These are phyloP conservation scores for Agaricus blazei DNA, from an alignment of 768 basidiomycete genomes.

Conservation along the genomic window DNA sequence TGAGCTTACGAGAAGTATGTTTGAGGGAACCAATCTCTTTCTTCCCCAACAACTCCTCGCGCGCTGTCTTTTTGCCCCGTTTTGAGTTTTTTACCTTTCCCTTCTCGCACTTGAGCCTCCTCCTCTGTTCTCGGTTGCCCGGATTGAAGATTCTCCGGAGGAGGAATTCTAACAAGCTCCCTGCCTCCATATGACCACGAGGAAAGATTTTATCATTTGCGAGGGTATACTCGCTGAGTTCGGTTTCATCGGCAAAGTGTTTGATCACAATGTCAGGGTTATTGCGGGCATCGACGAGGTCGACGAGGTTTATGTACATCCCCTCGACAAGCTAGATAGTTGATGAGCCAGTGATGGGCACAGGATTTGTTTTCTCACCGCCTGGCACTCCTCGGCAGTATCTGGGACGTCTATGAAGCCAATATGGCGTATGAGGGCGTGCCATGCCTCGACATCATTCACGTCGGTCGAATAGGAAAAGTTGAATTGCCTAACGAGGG, in stretches of 20 bases:
- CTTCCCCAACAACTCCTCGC: no score
- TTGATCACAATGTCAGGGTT: background rate
- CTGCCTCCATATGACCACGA: slow-evolving; percentile 3
- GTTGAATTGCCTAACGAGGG: slow-evolving; percentile 7
- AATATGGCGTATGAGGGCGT: background rate
- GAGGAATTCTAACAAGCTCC: slow-evolving; percentile 13
- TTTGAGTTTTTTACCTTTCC: no score
- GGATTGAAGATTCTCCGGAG: slow-evolving; percentile 12
- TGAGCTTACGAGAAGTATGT: no score
- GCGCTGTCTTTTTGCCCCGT: no score
- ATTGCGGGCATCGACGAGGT: slow-evolving; percentile 12
- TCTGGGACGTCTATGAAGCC: background rate
- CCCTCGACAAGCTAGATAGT: background rate
- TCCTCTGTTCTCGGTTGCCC: no score
- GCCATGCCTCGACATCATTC: slow-evolving; percentile 1
- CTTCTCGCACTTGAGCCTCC: no score
- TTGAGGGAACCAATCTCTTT: no score
- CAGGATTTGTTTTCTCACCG: background rate
- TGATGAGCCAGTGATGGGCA: background rate
- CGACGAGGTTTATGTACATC: slow-evolving; percentile 12
- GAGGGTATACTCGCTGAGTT: slow-evolving; percentile 11
- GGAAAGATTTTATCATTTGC: slow-evolving; percentile 10
- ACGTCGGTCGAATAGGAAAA: background rate
- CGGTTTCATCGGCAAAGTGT: slow-evolving; percentile 7
- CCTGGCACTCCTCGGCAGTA: background rate